These are phyloP conservation scores for Gossypium trilobum DNA, from an alignment of 441 rosid species.

Conservation along the genomic window DNA sequence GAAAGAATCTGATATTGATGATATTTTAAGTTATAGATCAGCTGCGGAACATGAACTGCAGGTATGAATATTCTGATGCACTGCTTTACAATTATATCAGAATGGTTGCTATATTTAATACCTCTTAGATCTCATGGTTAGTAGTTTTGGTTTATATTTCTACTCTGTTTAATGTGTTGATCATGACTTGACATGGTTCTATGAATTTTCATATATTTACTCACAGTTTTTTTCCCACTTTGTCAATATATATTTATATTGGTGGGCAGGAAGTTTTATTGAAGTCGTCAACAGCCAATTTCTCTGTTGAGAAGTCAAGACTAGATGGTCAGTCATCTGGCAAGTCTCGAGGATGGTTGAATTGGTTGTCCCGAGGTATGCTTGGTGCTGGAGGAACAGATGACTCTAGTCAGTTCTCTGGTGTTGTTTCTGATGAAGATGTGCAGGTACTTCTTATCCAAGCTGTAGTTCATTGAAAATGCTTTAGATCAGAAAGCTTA, in stretches of 20 bases:
- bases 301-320: constrained; percentile 39
- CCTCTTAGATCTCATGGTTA: constrained; percentile 5
- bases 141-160: background rate
- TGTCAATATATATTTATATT: constrained; percentile 12
- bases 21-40: constrained; percentile 73
- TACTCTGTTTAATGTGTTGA: background rate
- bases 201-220: background rate
- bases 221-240: constrained; percentile 2
- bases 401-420: constrained; percentile 86
- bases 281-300: constrained; percentile 28
- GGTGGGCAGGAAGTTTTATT: constrained; percentile 46
- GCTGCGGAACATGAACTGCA: constrained; percentile 79
- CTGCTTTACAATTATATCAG: constrained; percentile 2
- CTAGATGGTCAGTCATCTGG: constrained; percentile 48
- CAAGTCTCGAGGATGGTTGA: constrained; percentile 88
- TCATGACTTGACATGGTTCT: constrained; percentile 10
- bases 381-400: constrained; percentile 98
- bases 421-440: constrained; percentile 89
- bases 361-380: constrained; percentile 96
- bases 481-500: constrained; percentile 16
- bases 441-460: constrained; percentile 53
- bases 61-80: constrained; percentile 41
- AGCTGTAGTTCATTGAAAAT: constrained; percentile 16
- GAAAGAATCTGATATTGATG: constrained; percentile 75
- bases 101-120: constrained; percentile 8